Evolutionary conservation across 202 grass and related monocot species (phyloP), one percentile per base, ranked within the genome.

Genomic region (Digitaria exilis): DNA sequence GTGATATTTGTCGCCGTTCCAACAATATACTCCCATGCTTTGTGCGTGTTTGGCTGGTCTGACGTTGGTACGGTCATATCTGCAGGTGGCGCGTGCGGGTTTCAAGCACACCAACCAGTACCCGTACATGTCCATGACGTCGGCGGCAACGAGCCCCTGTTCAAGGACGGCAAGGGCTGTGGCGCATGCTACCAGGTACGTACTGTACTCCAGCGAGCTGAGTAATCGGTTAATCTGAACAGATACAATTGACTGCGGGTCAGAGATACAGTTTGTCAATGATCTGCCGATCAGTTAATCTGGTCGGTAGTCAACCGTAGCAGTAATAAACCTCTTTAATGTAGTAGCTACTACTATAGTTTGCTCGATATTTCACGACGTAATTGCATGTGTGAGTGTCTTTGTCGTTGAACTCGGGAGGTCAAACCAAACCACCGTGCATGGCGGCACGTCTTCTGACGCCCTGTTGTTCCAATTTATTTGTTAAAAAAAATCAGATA

Each of bases 101-200:
- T 90, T 84, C 74, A 90, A 90, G 88, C 6, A 90, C 35, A 77
- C 77, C 31, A 90, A 90, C 75, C 58, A 62, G 74, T 78, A 65
- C 61, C 88, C 88, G 0, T 90, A 84, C 88, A 54, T 49, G 43
- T 83, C 79, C 65, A 90, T 90, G 88, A 90, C 88, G 7, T 90
- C 88, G 41, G 88, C 52, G 88, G 88, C 17, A 90, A 90, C 57
- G 2, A 86, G 41, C 79, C 88, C 2, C 43, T 90, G 10, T 90
- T 87, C 75, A 75, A 80, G 84, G 84, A 79, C 51, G 90, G 90
- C 76, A 67, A 81, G 66, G 87, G 90, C 34, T 92, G 90, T 15
- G 90, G 90, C 45, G 73, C 88, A 6, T 90, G 88, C 84, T 90
- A 90, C 76, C 82, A 89, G 87, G 87, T 89, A 84, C 29, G 12